Percentiles rank a stretch among this genome's conserved stretches.
Evolutionary conservation across 768 basidiomycete species (phyloP).

Genomic region (Asterophora parasitica): DNA sequence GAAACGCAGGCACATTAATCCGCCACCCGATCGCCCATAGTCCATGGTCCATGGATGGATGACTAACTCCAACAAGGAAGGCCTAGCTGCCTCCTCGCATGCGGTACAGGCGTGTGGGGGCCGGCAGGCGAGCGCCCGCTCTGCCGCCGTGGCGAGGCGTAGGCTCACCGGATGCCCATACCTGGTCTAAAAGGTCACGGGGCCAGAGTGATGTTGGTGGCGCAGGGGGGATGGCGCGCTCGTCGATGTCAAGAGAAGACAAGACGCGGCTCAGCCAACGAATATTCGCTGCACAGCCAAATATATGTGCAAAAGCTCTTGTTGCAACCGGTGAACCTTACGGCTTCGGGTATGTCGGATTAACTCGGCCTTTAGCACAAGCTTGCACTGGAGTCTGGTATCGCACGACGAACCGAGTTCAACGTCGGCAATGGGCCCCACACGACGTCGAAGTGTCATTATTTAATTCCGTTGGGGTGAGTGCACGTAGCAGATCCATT

Average conservation of each 20-base stretch:
- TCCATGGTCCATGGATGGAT: constrained; percentile 5
- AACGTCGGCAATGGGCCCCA: too few species aligned
- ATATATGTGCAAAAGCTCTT: neutral
- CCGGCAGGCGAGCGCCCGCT: neutral
- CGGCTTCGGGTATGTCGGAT: neutral
- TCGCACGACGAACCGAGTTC: too few species aligned
- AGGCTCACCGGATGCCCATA: neutral
- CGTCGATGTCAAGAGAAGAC: neutral
- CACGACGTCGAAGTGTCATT: neutral
- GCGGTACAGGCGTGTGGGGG: neutral
- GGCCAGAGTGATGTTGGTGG: neutral
- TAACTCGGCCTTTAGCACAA: neutral
- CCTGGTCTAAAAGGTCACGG: neutral
- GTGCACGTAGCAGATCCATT: neutral
- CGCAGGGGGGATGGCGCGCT: neutral
- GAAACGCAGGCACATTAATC: constrained; percentile 15
- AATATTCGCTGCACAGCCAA: too few species aligned
- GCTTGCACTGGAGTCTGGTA: too few species aligned
- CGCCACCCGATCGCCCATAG: constrained; percentile 1
- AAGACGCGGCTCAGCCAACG: neutral
- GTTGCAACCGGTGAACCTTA: neutral
- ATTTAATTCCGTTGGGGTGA: neutral
- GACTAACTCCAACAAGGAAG: constrained; percentile 10
- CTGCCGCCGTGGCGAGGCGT: neutral
- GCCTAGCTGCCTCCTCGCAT: too few species aligned